These are phyloP conservation scores for Elongisporangium undulatum DNA, from an alignment of 352 stramenopile genomes.

Conservation along the genomic window DNA sequence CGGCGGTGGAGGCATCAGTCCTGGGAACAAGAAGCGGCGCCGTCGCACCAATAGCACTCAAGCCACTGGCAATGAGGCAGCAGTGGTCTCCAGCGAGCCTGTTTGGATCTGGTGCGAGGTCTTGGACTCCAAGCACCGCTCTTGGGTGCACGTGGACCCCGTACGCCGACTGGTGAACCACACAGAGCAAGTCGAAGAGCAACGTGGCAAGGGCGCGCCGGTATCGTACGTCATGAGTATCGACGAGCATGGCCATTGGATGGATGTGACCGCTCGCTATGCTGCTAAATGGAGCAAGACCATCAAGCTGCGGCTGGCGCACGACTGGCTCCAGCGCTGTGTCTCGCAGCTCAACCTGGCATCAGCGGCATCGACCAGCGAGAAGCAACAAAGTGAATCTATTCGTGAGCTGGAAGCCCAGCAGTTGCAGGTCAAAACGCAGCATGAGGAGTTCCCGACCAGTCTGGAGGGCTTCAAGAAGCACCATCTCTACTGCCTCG, in stretches of 20 bases:
- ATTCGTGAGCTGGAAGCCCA: constrained; percentile 13
- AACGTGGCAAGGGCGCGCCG: constrained; percentile 37
- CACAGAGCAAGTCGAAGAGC: constrained; percentile 40
- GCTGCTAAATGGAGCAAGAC: constrained; percentile 60
- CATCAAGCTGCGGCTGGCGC: constrained; percentile 37
- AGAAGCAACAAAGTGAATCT: constrained; percentile 11
- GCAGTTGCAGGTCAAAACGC: constrained; percentile 23
- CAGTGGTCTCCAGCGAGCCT: constrained; percentile 7
- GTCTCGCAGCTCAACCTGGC: constrained; percentile 36
- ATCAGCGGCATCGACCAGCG: constrained; percentile 6
- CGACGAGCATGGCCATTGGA: constrained; percentile 33
- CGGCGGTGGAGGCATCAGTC: constrained; percentile 3
- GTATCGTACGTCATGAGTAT: constrained; percentile 68
- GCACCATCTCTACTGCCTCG: constrained; percentile 76
- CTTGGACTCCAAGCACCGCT: constrained; percentile 34
- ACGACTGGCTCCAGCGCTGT: constrained; percentile 43
- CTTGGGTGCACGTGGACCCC: constrained; percentile 62
- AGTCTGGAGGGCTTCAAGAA: constrained; percentile 77
- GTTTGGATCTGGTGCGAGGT: constrained; percentile 71
- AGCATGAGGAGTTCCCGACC: constrained; percentile 62
- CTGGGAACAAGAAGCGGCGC: constrained; percentile 12
- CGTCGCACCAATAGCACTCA: background rate
- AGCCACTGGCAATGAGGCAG: constrained; percentile 4
- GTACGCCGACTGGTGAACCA: constrained; percentile 36
- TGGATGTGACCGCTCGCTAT: constrained; percentile 70